These are phyloP conservation scores for Saccharum hybrid DNA, from an alignment of 202 grass and related monocot genomes.

Conservation along the genomic window DNA sequence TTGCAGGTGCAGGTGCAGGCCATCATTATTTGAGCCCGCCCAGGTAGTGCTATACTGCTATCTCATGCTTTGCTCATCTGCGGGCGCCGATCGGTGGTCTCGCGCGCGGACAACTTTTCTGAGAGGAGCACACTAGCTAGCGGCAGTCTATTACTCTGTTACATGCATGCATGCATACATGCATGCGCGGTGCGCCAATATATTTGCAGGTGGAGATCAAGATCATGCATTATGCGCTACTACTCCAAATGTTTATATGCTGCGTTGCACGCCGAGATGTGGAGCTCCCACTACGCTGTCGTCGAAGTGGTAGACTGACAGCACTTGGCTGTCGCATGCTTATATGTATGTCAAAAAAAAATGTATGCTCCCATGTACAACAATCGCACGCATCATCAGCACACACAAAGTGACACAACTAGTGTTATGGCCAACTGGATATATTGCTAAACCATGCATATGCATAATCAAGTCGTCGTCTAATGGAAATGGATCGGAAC, in stretches of 20 bases:
- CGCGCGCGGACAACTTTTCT: background rate
- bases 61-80: background rate
- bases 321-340: background rate
- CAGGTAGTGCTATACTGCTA: background rate
- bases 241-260: too few species aligned
- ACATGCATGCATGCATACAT: background rate
- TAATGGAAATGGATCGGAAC: too few species aligned
- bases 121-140: conserved; percentile 5
- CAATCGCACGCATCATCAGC: too few species aligned
- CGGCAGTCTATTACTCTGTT: background rate
- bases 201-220: background rate
- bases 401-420: too few species aligned
- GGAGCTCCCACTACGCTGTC: background rate
- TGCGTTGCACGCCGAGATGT: background rate
- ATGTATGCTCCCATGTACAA: too few species aligned
- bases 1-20: too few species aligned
- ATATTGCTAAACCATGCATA: too few species aligned
- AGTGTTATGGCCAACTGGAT: too few species aligned
- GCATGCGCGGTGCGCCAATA: background rate
- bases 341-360: too few species aligned
- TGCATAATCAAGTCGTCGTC: too few species aligned
- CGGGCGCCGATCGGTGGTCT: background rate
- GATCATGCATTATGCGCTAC: background rate
- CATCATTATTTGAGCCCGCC: background rate
- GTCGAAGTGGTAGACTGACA: too few species aligned